Percentiles rank a stretch among this genome's conserved stretches.
phyloP scores from a whole-genome alignment of 2,329 filamentous ascomycete species.

The Colletotrichum viniferum region DNA sequence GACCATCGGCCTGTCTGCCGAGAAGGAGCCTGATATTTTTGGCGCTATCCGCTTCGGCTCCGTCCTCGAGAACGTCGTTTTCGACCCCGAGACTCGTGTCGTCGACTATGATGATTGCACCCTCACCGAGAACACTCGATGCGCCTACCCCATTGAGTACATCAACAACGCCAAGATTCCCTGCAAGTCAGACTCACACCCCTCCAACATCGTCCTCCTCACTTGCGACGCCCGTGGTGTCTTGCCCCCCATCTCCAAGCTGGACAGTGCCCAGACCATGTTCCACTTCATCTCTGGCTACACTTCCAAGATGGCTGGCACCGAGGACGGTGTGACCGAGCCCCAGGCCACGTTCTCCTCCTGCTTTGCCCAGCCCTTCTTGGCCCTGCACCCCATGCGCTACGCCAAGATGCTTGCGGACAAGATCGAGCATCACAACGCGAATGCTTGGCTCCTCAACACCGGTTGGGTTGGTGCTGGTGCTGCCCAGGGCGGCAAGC shows the following conservation, averaged over 20 bases:
- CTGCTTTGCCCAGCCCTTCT: conserved; percentile 99
- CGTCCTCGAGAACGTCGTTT: conserved; percentile 98
- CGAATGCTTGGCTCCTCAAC: conserved; percentile 98
- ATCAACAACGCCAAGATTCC: conserved; percentile 99
- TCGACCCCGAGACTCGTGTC: conserved; percentile 84
- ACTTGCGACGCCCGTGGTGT: conserved; percentile 98
- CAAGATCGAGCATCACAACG: conserved; percentile 94
- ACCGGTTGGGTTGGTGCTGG: conserved; percentile 96
- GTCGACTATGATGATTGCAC: conserved; percentile 97
- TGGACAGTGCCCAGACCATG: conserved; percentile 94
- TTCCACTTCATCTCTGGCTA: conserved; percentile 99
- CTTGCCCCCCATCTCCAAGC: conserved; percentile 96
- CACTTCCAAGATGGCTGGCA: conserved; percentile 99
- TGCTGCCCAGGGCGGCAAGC: conserved; percentile 89
- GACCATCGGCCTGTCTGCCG: conserved; percentile 93
- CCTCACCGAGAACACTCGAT: conserved; percentile 97
- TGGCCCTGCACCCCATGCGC: conserved; percentile 98
- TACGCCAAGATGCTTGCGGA: conserved; percentile 98
- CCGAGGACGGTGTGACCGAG: conserved; percentile 95
- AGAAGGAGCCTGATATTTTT: conserved; percentile 99
- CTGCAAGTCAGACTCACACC: conserved; percentile 85
- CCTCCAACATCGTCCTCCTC: conserved; percentile 94
- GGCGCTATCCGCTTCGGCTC: conserved; percentile 95
- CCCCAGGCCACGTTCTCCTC: conserved; percentile 98
- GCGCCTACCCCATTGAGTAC: conserved; percentile 99